phyloP scores from a whole-genome alignment of 139 green algal species.

The Spirogloea muscicola region DNA sequence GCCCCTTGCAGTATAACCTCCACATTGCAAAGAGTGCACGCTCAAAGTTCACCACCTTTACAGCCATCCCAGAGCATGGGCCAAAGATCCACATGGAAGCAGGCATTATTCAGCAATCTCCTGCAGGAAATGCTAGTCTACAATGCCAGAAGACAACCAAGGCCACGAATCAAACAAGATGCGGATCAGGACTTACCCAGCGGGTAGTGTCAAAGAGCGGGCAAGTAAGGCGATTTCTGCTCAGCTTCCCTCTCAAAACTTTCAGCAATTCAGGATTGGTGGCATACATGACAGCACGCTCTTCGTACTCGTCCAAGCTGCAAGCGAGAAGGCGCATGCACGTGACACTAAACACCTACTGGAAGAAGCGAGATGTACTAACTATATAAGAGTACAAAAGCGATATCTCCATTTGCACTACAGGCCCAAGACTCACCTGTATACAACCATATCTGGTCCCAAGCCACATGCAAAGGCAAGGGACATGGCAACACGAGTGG shows the following conservation, averaged over 20 bases:
- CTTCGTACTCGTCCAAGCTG: constrained; percentile 65
- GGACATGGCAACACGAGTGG: constrained; percentile 72
- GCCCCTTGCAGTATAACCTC: constrained; percentile 69
- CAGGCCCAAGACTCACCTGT: constrained; percentile 9
- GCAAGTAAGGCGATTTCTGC: constrained; percentile 56
- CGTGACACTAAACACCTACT: background rate
- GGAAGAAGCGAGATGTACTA: background rate
- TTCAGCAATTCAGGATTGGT: constrained; percentile 55
- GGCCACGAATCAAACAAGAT: no score
- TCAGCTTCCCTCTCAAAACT: constrained; percentile 56
- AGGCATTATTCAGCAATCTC: constrained; percentile 15
- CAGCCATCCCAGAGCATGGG: background rate
- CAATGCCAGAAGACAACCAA: background rate
- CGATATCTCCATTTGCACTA: background rate
- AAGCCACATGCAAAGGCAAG: constrained; percentile 71
- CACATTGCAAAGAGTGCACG: constrained; percentile 72
- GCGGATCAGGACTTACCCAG: constrained; percentile 60
- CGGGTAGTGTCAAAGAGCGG: constrained; percentile 77
- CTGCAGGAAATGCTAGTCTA: constrained; percentile 4
- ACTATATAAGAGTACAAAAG: background rate
- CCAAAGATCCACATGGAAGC: constrained; percentile 4
- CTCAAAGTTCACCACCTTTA: constrained; percentile 62
- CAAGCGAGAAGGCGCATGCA: background rate
- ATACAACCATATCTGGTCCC: constrained; percentile 67
- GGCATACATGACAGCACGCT: constrained; percentile 68